These are phyloP conservation scores for Hypoxylon sp. DNA, from an alignment of 2,329 filamentous ascomycete genomes.

Conservation along the genomic window DNA sequence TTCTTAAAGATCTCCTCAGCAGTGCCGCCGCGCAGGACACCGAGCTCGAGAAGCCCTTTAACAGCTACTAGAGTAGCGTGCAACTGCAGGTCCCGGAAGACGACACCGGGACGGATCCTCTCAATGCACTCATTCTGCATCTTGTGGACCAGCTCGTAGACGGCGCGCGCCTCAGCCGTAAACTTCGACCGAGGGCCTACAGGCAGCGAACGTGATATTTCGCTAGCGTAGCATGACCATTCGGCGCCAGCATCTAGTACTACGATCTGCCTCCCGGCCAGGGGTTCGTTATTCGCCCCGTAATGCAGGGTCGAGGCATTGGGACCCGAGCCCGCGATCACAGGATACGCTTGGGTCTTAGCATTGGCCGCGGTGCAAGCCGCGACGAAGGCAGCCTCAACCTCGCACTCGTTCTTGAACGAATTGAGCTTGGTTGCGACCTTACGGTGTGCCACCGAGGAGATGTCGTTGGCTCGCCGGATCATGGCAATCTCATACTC, in stretches of 20 bases:
- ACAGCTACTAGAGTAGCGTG: conserved; percentile 81
- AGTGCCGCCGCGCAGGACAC: conserved; percentile 77
- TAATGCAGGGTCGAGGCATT: conserved; percentile 93
- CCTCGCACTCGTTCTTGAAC: conserved; percentile 83
- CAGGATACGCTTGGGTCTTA: conserved; percentile 84
- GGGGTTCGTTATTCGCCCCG: conserved; percentile 79
- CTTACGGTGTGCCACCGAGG: conserved; percentile 80
- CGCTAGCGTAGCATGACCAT: conserved; percentile 87
- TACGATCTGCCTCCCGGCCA: conserved; percentile 79
- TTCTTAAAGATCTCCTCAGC: conserved; percentile 67
- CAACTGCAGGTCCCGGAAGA: conserved; percentile 80
- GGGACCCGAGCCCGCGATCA: conserved; percentile 88
- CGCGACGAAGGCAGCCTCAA: conserved; percentile 83
- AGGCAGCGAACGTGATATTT: conserved; percentile 91
- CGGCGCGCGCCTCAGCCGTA: conserved; percentile 75
- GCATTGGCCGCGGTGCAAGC: conserved; percentile 81
- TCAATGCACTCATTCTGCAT: conserved; percentile 86
- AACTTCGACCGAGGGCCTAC: conserved; percentile 69
- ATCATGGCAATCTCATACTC: conserved; percentile 89
- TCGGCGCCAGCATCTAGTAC: conserved; percentile 92
- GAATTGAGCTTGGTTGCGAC: conserved; percentile 75
- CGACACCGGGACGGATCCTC: conserved; percentile 76
- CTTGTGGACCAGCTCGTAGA: conserved; percentile 82
- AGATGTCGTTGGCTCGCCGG: conserved; percentile 84
- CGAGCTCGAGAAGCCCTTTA: conserved; percentile 77